Conservation (phyloP, 2,329 filamentous ascomycete genomes). For the Lasiodiplodia sp. region DNA sequence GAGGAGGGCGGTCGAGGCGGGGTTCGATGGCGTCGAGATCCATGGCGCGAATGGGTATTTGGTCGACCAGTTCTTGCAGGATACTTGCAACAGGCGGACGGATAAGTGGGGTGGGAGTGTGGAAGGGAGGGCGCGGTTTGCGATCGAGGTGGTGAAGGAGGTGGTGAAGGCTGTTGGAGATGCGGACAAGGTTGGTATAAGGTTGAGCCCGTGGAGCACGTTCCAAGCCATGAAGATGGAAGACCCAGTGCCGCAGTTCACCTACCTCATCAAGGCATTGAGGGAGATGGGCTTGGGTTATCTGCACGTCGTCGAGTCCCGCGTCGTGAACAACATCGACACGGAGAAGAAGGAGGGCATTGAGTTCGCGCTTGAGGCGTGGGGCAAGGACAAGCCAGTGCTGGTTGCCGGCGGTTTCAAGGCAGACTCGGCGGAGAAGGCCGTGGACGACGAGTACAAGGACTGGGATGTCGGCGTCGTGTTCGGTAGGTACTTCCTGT, state of each 20-base stretch:
- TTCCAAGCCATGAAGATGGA: conserved; percentile 71
- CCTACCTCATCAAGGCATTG: conserved; percentile 61
- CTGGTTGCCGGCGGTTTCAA: conserved; percentile 53
- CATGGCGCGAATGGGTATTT: conserved; percentile 71
- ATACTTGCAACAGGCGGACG: conserved; percentile 61
- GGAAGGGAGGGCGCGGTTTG: conserved; percentile 61
- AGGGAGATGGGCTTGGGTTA: conserved; percentile 60
- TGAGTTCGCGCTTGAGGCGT: conserved; percentile 38
- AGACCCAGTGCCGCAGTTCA: conserved; percentile 69
- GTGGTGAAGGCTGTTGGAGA: conserved; percentile 58
- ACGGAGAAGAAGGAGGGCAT: conserved; percentile 36
- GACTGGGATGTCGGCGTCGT: conserved; percentile 54
- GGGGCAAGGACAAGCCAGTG: conserved; percentile 38
- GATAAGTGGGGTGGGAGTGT: conserved; percentile 57
- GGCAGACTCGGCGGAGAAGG: conserved; percentile 45
- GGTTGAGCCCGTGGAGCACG: conserved; percentile 61
- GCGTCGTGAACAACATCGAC: conserved; percentile 53
- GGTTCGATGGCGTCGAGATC: conserved; percentile 68
- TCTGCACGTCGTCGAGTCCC: conserved; percentile 30
- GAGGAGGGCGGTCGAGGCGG: conserved; percentile 56
- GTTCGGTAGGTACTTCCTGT: conserved; percentile 59
- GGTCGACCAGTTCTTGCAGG: conserved; percentile 70
- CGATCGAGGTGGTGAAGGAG: conserved; percentile 61
- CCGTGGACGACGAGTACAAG: conserved; percentile 51
- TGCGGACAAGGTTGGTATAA: conserved; percentile 61